phyloP scores from a whole-genome alignment of 768 basidiomycete species.

The Naganishia friedmannii region DNA sequence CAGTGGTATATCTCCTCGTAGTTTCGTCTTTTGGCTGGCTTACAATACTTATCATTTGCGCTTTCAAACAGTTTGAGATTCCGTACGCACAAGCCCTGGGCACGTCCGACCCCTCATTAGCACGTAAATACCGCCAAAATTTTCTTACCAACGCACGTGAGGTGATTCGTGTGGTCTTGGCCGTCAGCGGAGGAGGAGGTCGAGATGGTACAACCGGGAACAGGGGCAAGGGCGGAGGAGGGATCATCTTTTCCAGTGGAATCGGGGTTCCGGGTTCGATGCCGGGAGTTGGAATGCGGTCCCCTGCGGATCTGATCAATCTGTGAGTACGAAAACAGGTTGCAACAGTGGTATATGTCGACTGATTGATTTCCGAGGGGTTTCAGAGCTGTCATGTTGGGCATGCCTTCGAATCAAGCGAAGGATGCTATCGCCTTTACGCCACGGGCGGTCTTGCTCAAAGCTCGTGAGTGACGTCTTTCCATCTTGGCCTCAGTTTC shows the following conservation, averaged over 20 bases:
- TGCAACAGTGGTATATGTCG: background rate
- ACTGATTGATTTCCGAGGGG: background rate
- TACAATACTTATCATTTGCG: background rate
- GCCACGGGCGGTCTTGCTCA: slow-evolving; percentile 42
- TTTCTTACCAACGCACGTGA: slow-evolving; percentile 50
- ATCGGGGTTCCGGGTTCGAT: slow-evolving; percentile 34
- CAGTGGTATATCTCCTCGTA: slow-evolving; percentile 27
- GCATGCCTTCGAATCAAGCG: slow-evolving; percentile 51
- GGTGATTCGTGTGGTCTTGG: slow-evolving; percentile 40
- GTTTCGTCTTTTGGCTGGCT: too few relatives aligned
- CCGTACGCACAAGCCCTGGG: slow-evolving; percentile 45
- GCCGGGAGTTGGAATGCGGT: slow-evolving; percentile 37
- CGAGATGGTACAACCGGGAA: slow-evolving; percentile 23
- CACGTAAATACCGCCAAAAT: slow-evolving; percentile 44
- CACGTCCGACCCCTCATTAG: slow-evolving; percentile 36
- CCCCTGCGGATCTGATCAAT: slow-evolving; percentile 48
- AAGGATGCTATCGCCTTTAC: slow-evolving; percentile 43
- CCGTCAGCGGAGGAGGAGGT: slow-evolving; percentile 28
- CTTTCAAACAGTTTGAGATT: slow-evolving; percentile 44
- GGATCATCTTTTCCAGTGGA: slow-evolving; percentile 42
- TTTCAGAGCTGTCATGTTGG: slow-evolving; percentile 43
- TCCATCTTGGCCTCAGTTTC: background rate
- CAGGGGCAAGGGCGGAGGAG: slow-evolving; percentile 43
- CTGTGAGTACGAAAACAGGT: slow-evolving; percentile 36
- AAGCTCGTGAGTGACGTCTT: slow-evolving; percentile 44